Conservation (phyloP, 208 protist species). For the Leptomonas pyrrhocoris region DNA sequence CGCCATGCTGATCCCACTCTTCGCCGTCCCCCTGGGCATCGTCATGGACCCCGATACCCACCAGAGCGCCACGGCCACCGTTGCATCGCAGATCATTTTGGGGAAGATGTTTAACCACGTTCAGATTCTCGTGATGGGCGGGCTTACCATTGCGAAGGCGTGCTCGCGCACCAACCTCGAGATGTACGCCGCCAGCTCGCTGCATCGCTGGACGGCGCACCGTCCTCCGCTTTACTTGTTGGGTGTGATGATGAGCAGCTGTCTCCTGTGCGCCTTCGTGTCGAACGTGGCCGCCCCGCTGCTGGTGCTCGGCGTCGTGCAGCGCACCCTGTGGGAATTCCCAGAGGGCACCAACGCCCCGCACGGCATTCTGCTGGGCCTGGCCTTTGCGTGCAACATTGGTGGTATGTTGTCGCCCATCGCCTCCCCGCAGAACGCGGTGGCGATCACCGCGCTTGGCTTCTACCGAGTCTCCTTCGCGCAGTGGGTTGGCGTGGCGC, state of each 20-base stretch:
- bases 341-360: slow-evolving; percentile 78
- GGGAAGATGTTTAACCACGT: slow-evolving; percentile 89
- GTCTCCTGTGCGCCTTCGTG: slow-evolving; percentile 87
- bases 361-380: slow-evolving; percentile 88
- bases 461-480: slow-evolving; percentile 86
- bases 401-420: slow-evolving; percentile 96
- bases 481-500: slow-evolving; percentile 80
- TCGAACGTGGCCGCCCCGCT: slow-evolving; percentile 93
- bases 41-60: slow-evolving; percentile 65
- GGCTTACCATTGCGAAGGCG: slow-evolving; percentile 91
- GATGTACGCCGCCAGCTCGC: slow-evolving; percentile 70
- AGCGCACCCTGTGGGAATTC: slow-evolving; percentile 88
- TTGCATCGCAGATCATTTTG: slow-evolving; percentile 82
- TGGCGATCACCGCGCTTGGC: slow-evolving; percentile 82
- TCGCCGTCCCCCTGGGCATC: slow-evolving; percentile 85
- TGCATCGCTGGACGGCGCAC: slow-evolving; percentile 82
- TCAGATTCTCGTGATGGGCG: slow-evolving; percentile 93
- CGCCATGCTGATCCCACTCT: slow-evolving; percentile 90
- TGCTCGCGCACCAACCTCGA: slow-evolving; percentile 87
- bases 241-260: slow-evolving; percentile 86
- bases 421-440: slow-evolving; percentile 94
- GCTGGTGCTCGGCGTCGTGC: slow-evolving; percentile 87
- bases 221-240: slow-evolving; percentile 86
- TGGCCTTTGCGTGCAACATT: slow-evolving; percentile 94
- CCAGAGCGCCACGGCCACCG: slow-evolving; percentile 49